Conservation (phyloP, 495 filamentous ascomycete species). For the Melanomma pulvis-pyrius region DNA sequence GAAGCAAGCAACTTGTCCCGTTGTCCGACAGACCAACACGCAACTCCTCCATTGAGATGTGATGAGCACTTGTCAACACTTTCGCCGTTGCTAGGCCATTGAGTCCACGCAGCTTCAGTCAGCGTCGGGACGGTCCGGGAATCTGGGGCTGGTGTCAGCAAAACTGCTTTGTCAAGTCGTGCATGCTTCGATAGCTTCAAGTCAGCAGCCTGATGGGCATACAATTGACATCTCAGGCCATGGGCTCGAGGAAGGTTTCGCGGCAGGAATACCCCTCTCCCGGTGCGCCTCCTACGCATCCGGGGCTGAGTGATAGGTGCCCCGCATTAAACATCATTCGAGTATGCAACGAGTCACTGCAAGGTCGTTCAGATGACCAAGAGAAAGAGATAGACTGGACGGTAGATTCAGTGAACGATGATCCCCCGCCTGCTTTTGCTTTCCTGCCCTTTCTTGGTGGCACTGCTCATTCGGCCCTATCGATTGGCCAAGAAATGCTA, state of each 20-base stretch:
- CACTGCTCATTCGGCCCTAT: too few species aligned
- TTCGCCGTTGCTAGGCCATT: neutral
- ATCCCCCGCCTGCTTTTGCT: neutral
- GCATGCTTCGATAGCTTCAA: neutral
- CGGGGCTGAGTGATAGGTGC: neutral
- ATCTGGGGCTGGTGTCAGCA: neutral
- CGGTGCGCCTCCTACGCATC: neutral
- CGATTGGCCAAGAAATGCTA: too few species aligned
- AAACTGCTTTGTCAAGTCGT: neutral
- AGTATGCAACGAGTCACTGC: neutral
- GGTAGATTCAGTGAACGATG: neutral
- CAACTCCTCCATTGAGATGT: neutral
- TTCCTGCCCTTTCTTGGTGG: neutral
- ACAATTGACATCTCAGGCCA: neutral
- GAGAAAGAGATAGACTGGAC: neutral
- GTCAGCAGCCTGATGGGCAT: neutral
- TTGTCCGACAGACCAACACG: slow-evolving; percentile 9
- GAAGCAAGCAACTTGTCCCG: neutral
- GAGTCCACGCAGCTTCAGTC: neutral
- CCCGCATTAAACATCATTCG: neutral
- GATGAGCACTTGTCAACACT: neutral
- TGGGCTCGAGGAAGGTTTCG: neutral
- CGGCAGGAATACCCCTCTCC: neutral
- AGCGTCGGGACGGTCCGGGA: neutral
- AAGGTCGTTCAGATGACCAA: neutral